Base-by-base conservation (phyloP, 306 rosid species). In the Gastrolobium villosum region DNA sequence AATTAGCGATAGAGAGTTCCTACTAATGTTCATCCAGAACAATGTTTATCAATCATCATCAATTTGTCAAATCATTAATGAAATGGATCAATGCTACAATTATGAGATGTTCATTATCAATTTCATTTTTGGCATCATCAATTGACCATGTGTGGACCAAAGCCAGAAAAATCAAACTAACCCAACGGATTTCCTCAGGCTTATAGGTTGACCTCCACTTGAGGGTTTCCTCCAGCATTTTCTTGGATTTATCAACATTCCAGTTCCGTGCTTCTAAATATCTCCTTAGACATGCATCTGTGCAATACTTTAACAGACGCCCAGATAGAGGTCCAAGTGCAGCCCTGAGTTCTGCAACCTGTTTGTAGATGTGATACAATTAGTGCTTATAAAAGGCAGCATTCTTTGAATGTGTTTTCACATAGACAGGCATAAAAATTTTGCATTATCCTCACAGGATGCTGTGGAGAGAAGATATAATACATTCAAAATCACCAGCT, bases 161-260 rank as follows among this genome's bases (percentile, higher is more conserved):
- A 66, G 48, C 8, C 20, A 2, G 61, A 76, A 40, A 53, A 69
- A 46, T 50, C 35, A 40, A n/a, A 71, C 79, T 66, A 81, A 95
- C 99, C 99, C 99, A 95, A 55, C 91, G 93, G 46, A 87, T 95
- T 86, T 95, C 98, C 83, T 95, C 97, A 1, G 99, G 97, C 85
- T 87, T 92, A 59, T 83, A 95, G 64, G 87, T 57, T 37, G 89
- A 77, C 86, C 99, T 91, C 99, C 99, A 95, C 79, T 81, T 86
- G 46, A 95, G 89, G 10, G 99, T 57, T 69, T 89, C 98, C 75
- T 91, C 89, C 26, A 95, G 30, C 97, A 92, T 88, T 84, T 93
- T 95, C 96, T 86, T 92, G 36, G 97, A 59, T 80, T 95, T 91
- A 2, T 91, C 89, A 39, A 91, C 75, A 73, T 89, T 88, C 97